Conservation (phyloP, 2,329 filamentous ascomycete species). For the Chaetoscypha palmicola region DNA sequence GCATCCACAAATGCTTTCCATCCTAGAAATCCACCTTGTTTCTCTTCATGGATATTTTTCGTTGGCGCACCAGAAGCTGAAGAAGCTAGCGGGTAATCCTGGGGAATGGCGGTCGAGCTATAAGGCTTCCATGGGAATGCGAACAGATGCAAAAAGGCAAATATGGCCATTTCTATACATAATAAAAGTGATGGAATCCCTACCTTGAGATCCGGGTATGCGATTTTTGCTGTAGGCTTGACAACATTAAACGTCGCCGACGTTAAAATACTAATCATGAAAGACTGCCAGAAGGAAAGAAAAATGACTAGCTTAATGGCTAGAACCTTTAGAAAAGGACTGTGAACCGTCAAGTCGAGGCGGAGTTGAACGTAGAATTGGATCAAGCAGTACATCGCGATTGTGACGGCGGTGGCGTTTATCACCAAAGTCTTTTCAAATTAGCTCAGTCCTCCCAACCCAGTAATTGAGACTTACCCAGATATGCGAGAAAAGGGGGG, state of each 20-base stretch:
- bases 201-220: conserved; percentile 70
- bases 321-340: conserved; percentile 71
- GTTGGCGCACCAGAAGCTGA: conserved; percentile 35
- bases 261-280: conserved; percentile 54
- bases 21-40: conserved; percentile 59
- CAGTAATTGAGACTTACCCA: conserved; percentile 51
- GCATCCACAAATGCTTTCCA: conserved; percentile 61
- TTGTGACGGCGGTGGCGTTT: conserved; percentile 63
- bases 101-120: conserved; percentile 21
- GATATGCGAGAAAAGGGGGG: conserved; percentile 72
- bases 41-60: conserved; percentile 38
- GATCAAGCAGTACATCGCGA: conserved; percentile 84
- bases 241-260: conserved; percentile 48
- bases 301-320: conserved; percentile 91
- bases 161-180: conserved; percentile 79
- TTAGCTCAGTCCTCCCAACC: conserved; percentile 1
- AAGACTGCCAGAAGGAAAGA: conserved; percentile 79
- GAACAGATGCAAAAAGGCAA: conserved; percentile 71
- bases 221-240: conserved; percentile 53
- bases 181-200: conserved; percentile 72
- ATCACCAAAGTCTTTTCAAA: conserved; percentile 52
- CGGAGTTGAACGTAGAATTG: conserved; percentile 80
- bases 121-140: conserved; percentile 77
- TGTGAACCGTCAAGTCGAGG: conserved; percentile 58
- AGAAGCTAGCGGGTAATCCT: conserved; percentile 20